Percentiles rank a stretch among this genome's conserved stretches.
phyloP scores from a whole-genome alignment of 768 basidiomycete species.

The Termitomyces sp. region DNA sequence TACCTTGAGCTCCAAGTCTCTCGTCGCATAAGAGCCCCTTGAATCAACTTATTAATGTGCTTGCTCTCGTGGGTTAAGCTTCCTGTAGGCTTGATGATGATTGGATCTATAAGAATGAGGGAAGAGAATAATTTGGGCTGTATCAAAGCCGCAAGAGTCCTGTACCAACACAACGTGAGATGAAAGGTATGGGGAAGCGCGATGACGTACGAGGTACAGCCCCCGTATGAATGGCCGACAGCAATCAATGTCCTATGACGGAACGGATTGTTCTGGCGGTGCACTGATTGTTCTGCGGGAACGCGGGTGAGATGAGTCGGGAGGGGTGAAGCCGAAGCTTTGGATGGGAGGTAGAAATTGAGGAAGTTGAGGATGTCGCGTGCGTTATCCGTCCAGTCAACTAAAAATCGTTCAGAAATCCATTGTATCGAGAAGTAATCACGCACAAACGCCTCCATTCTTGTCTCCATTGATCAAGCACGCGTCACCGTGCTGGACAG shows the following conservation, averaged over 20 bases:
- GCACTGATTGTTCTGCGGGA: constrained; percentile 29
- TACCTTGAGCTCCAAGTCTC: constrained; percentile 60
- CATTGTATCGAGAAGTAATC: background rate
- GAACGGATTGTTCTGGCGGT: constrained; percentile 45
- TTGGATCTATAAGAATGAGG: constrained; percentile 75
- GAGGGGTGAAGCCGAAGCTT: constrained; percentile 24
- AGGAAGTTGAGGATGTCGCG: constrained; percentile 80
- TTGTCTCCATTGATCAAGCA: constrained; percentile 57
- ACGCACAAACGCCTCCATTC: constrained; percentile 56
- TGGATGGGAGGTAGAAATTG: constrained; percentile 54
- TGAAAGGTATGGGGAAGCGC: background rate
- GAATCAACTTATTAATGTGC: constrained; percentile 19
- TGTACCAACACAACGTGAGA: background rate
- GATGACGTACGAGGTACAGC: constrained; percentile 59
- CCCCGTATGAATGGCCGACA: constrained; percentile 84
- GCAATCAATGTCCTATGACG: constrained; percentile 49
- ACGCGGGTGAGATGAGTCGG: constrained; percentile 54
- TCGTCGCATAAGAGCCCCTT: constrained; percentile 52
- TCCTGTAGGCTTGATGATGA: constrained; percentile 37
- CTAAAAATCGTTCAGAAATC: constrained; percentile 26
- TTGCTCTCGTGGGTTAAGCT: constrained; percentile 2
- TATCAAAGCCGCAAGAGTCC: constrained; percentile 54
- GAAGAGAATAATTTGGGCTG: constrained; percentile 64
- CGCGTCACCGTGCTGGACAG: constrained; percentile 83
- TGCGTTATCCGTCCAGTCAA: constrained; percentile 71